A percentile compares a stretch with the other conserved stretches of the same genome.
phyloP scores from a whole-genome alignment of 768 basidiomycete genomes.

The Russula foetens region DNA sequence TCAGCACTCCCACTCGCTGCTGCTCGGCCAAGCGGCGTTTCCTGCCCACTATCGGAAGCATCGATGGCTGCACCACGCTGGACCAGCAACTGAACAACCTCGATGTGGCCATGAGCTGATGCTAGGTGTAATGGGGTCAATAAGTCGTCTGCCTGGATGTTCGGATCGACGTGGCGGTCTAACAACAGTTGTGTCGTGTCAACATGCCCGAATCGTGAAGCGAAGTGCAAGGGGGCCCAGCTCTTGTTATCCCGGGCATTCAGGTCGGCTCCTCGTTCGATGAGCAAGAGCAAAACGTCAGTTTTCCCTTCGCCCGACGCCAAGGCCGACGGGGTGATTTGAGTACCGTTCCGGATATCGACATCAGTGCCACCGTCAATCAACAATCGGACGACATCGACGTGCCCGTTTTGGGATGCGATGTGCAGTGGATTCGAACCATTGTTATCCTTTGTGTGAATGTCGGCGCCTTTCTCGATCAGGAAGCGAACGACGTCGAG shows the following conservation, averaged over 20 bases:
- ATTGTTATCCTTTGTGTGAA: neutral
- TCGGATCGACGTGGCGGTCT: neutral
- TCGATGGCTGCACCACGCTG: neutral
- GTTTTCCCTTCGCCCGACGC: neutral
- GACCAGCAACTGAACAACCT: neutral
- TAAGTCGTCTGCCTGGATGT: neutral
- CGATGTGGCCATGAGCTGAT: neutral
- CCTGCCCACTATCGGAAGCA: neutral
- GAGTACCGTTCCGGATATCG: neutral
- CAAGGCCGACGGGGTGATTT: conserved; percentile 44
- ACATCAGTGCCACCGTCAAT: neutral
- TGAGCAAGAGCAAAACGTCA: neutral
- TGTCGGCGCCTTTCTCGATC: neutral
- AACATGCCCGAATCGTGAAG: neutral
- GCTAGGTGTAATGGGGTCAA: neutral
- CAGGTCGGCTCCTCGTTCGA: neutral
- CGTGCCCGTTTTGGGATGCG: neutral
- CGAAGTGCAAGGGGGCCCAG: neutral
- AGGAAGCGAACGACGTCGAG: neutral
- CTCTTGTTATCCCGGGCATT: neutral
- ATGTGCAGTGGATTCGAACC: neutral
- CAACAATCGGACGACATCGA: neutral
- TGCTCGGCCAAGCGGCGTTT: neutral
- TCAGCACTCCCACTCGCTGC: neutral
- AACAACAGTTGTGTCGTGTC: neutral